These are phyloP conservation scores for Bipolaris gigantea DNA, from an alignment of 2,329 filamentous ascomycete genomes.

Conservation along the genomic window DNA sequence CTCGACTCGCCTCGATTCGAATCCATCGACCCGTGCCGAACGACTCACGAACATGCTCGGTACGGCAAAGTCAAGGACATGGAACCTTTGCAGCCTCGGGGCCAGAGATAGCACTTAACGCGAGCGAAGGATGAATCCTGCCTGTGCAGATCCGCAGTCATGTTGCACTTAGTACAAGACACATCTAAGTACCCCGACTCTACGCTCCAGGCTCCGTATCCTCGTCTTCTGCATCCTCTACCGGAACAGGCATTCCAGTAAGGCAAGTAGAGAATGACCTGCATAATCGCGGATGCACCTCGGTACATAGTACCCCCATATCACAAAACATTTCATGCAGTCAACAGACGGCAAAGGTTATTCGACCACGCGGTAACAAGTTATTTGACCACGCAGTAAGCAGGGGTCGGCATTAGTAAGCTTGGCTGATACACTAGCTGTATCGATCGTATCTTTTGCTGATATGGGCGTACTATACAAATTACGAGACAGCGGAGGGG, in stretches of 20 bases:
- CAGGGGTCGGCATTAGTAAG: too few species aligned
- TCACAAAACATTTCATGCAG: not conserved
- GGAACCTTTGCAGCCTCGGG: not conserved
- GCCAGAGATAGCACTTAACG: not conserved
- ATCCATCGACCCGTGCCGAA: not conserved
- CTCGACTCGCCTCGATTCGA: not conserved
- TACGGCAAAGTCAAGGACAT: not conserved
- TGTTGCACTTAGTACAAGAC: not conserved
- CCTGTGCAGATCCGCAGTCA: too few species aligned
- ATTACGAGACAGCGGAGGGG: too few species aligned
- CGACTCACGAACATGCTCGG: not conserved
- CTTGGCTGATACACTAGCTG: too few species aligned
- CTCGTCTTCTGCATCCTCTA: not conserved
- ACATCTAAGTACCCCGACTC: not conserved
- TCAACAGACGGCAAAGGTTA: not conserved
- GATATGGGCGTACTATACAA: too few species aligned
- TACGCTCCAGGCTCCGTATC: not conserved
- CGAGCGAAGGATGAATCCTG: not conserved
- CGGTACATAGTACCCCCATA: not conserved
- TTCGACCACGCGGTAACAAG: too few species aligned
- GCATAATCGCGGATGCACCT: not conserved
- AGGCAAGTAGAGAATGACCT: not conserved
- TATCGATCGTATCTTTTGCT: too few species aligned
- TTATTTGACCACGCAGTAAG: too few species aligned
- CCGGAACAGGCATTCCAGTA: not conserved